Base-by-base conservation (phyloP, 441 rosid species). In the Lepidium campestre region DNA sequence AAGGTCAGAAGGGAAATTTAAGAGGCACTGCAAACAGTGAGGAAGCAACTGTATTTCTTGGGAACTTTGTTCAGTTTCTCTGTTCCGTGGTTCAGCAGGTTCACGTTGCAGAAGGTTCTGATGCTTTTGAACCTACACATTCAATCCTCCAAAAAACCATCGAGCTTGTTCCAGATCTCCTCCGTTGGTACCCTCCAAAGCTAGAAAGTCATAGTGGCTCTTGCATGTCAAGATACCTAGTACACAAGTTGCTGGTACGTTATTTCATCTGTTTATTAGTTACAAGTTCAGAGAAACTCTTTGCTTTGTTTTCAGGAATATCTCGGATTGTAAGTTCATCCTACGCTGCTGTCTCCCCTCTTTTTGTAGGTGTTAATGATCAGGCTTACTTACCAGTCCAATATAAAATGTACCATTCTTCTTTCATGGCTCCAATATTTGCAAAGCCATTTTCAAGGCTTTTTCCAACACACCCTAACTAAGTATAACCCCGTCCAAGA, bases 221-320 rank as follows among this genome's bases (percentile, higher is more conserved):
- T 11, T 37, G 71, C 75, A 74, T 84, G 75, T 71, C 76, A 56
- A 83, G 59, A 27, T 93, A 93, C 77, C 85, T 93, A 75, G 81
- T 75, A 54, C 95, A 91, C 78, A 91, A 93, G 73, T 73, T 89
- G 66, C 40, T 93, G 96, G 99, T 93, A 84, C 27, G 80, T 25
- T 68, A 27, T 62, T 44, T 59, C 19, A 12, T 18, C 27, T 53
- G 29, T 37, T 45, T 12, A 20, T 13, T 15, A 13, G 10, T 20
- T 40, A 42, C 46, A 57, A 40, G 71, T 57, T 57, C 19, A 11
- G 23, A 48, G n/a, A 31, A 60, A 15, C 6, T 46, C 36, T 36
- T 52, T 60, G 36, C 36, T 37, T 62, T 67, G 46, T 54, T 31
- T 46, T 18, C 62, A 18, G 18, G 20, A 37, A 49, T 46, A 22